phyloP scores from a whole-genome alignment of 2,329 filamentous ascomycete species.

The Fusarium sublunatum region DNA sequence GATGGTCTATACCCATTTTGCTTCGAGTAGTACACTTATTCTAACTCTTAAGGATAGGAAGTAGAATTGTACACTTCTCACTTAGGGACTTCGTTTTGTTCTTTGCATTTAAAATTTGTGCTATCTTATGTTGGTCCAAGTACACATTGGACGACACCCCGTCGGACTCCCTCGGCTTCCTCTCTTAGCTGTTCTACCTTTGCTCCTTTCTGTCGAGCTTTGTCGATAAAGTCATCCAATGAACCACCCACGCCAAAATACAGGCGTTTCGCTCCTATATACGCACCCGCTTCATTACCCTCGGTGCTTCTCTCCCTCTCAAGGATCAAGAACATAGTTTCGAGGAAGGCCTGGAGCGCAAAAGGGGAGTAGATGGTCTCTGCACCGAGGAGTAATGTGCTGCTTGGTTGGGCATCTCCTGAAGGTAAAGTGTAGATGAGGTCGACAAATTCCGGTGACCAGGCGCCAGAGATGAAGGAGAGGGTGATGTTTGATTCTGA shows the following conservation, averaged over 20 bases:
- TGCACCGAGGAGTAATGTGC: slow-evolving; percentile 73
- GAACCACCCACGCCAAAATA: slow-evolving; percentile 90
- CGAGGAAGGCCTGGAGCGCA: slow-evolving; percentile 74
- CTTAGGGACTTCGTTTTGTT: not conserved
- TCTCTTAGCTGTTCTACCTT: slow-evolving; percentile 64
- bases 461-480: slow-evolving; percentile 78
- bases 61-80: slow-evolving; percentile 10
- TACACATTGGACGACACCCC: slow-evolving; percentile 67
- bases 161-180: slow-evolving; percentile 69
- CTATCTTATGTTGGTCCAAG: slow-evolving; percentile 44
- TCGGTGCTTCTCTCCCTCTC: slow-evolving; percentile 53
- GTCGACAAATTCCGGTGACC: slow-evolving; percentile 73
- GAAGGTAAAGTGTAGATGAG: slow-evolving; percentile 60
- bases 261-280: slow-evolving; percentile 80
- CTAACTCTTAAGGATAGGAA: not conserved
- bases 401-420: slow-evolving; percentile 16
- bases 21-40: slow-evolving; percentile 10
- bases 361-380: slow-evolving; percentile 88
- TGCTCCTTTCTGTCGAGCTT: slow-evolving; percentile 61
- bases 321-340: slow-evolving; percentile 71
- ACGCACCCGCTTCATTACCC: slow-evolving; percentile 64
- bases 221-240: slow-evolving; percentile 76
- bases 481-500: slow-evolving; percentile 63
- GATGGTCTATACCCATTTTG: slow-evolving; percentile 32
- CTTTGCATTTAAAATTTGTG: not conserved